Evolutionary conservation across 2,329 filamentous ascomycete genomes (phyloP).

Genomic region (Delphinella strobiligena): DNA sequence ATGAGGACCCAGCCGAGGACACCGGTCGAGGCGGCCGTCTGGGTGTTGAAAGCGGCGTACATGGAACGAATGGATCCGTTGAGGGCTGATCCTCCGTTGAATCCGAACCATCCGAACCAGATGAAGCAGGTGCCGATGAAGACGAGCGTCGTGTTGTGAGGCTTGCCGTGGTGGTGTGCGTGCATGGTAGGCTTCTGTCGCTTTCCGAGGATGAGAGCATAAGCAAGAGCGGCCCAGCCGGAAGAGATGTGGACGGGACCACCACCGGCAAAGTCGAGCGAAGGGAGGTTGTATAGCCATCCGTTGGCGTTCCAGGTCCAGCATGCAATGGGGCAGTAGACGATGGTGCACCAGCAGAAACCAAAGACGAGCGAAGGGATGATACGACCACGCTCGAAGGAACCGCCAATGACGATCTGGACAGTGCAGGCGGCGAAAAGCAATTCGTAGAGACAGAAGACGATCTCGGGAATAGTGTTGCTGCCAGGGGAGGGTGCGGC

Average conservation of each 20-base stretch:
- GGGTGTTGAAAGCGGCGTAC: conserved; percentile 46
- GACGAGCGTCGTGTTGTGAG: conserved; percentile 52
- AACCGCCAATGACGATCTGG: conserved; percentile 53
- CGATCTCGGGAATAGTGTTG: conserved; percentile 47
- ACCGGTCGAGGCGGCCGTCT: conserved; percentile 42
- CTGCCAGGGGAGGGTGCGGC: conserved; percentile 49
- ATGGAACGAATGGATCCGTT: conserved; percentile 42
- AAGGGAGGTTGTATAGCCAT: conserved; percentile 50
- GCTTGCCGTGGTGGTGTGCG: conserved; percentile 38
- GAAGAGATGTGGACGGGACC: conserved; percentile 54
- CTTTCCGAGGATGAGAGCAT: conserved; percentile 51
- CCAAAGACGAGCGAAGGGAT: conserved; percentile 52
- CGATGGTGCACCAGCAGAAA: conserved; percentile 52
- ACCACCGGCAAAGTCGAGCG: conserved; percentile 49
- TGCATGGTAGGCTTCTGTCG: conserved; percentile 38
- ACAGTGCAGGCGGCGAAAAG: conserved; percentile 51
- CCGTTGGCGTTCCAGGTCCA: conserved; percentile 59
- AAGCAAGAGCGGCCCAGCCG: conserved; percentile 52
- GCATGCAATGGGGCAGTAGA: conserved; percentile 52
- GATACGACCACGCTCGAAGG: conserved; percentile 53
- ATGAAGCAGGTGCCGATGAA: conserved; percentile 42
- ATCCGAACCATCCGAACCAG: conserved; percentile 43
- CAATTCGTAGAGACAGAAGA: conserved; percentile 55
- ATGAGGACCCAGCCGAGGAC: conserved; percentile 43
- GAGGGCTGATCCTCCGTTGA: conserved; percentile 45